Conservation (phyloP, 73 alveolate genomes). For the Symbiodinium natans region DNA sequence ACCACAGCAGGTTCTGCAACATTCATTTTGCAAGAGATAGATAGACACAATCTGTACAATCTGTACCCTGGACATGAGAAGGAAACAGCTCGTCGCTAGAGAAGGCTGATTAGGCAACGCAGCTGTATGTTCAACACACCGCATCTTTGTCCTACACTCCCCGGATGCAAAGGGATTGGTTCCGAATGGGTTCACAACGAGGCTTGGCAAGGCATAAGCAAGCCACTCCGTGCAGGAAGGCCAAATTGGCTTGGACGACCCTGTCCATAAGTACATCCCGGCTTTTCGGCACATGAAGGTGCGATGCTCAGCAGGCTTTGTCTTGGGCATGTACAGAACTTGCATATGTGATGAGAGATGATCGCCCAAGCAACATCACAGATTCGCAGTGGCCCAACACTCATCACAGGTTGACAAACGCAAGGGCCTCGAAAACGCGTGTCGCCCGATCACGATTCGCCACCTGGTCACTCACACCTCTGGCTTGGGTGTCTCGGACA, state of each 20-base stretch:
- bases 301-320: neutral
- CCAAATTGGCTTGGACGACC: constrained; percentile 53
- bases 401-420: neutral
- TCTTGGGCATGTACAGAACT: no score
- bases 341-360: neutral
- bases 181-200: no score
- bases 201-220: no score
- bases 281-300: constrained; percentile 75
- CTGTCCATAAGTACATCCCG: constrained; percentile 75
- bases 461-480: constrained; percentile 72
- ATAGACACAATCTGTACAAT: no score
- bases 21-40: no score
- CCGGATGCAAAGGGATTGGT: no score
- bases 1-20: neutral
- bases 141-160: no score
- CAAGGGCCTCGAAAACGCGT: neutral
- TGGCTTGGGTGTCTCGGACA: constrained; percentile 9
- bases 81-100: no score
- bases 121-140: no score
- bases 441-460: constrained; percentile 70
- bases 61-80: no score
- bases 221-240: constrained; percentile 23
- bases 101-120: no score
- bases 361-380: neutral
- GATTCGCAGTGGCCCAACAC: no score